A percentile compares a stretch with the other conserved stretches of the same genome.
Evolutionary conservation across 495 filamentous ascomycete species (phyloP).

Genomic region (Hypoxylon crocopeplum): DNA sequence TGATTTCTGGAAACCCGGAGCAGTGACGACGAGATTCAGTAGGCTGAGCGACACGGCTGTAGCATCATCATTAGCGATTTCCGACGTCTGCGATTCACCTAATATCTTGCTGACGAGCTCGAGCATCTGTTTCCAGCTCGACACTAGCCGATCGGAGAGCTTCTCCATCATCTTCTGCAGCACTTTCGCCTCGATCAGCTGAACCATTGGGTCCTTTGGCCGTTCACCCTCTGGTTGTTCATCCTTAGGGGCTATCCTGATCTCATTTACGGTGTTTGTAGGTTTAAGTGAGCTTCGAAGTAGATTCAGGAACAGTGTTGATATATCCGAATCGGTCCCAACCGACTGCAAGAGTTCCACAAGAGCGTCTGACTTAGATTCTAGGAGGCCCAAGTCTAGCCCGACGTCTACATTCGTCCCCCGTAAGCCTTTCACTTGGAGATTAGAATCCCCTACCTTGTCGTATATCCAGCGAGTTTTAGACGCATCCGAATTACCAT

Average conservation of each 20-base stretch:
- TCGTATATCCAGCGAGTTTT: slow-evolving; percentile 49
- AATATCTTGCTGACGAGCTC: slow-evolving; percentile 69
- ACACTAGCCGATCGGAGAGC: slow-evolving; percentile 58
- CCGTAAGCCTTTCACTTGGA: slow-evolving; percentile 37
- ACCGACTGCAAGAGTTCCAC: slow-evolving; percentile 59
- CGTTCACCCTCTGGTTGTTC: slow-evolving; percentile 44
- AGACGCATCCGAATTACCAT: slow-evolving; percentile 40
- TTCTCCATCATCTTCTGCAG: slow-evolving; percentile 71
- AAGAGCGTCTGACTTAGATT: slow-evolving; percentile 56
- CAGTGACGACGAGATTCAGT: slow-evolving; percentile 69
- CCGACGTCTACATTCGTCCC: neutral
- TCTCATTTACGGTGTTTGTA: slow-evolving; percentile 15
- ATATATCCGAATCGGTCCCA: slow-evolving; percentile 63
- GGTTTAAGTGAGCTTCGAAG: slow-evolving; percentile 66
- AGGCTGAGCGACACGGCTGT: slow-evolving; percentile 68
- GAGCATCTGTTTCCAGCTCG: slow-evolving; percentile 40
- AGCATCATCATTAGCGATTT: slow-evolving; percentile 55
- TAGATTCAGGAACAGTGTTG: slow-evolving; percentile 67
- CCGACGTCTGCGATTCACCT: slow-evolving; percentile 58
- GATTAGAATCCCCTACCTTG: slow-evolving; percentile 20
- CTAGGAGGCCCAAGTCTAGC: slow-evolving; percentile 32
- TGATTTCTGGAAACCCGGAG: slow-evolving; percentile 64
- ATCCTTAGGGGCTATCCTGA: slow-evolving; percentile 39
- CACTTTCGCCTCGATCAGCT: slow-evolving; percentile 66
- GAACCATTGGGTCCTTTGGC: slow-evolving; percentile 50